Evolutionary conservation across 108 stramenopile genomes (phyloP).

Genomic region (Mayamaea pseudoterrestris): DNA sequence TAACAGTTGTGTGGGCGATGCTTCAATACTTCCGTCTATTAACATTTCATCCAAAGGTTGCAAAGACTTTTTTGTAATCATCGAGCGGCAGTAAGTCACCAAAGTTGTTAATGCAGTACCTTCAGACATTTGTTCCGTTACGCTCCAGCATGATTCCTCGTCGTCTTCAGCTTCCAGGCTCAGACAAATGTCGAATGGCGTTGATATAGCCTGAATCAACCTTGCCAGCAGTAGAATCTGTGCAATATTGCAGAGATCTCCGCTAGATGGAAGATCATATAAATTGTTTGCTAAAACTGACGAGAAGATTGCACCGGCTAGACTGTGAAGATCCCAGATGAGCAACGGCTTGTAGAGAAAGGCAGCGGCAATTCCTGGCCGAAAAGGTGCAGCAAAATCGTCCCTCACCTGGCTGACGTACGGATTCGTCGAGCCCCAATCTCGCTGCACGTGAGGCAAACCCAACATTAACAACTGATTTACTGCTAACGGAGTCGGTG

Average conservation of each 20-base stretch:
- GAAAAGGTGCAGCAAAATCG: constrained; percentile 29
- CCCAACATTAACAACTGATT: constrained; percentile 13
- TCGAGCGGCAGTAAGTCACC: constrained; percentile 21
- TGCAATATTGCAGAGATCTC: constrained; percentile 39
- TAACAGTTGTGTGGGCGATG: constrained; percentile 18
- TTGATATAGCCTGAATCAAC: constrained; percentile 58
- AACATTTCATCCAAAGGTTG: constrained; percentile 5
- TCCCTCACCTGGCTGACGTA: constrained; percentile 12
- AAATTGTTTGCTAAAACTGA: constrained; percentile 33
- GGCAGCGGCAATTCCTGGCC: constrained; percentile 64
- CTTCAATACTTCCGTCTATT: not conserved
- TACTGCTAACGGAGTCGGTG: constrained; percentile 51
- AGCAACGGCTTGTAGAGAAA: constrained; percentile 75
- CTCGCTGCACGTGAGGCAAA: constrained; percentile 9
- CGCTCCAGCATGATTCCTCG: constrained; percentile 27
- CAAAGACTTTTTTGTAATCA: constrained; percentile 9
- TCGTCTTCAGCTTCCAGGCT: constrained; percentile 27
- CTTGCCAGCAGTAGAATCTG: constrained; percentile 42
- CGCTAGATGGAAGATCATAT: constrained; percentile 17
- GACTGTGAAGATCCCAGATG: constrained; percentile 79
- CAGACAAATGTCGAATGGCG: constrained; percentile 50
- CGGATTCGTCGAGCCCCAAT: constrained; percentile 67
- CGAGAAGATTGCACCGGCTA: constrained; percentile 73
- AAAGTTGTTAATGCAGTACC: constrained; percentile 34
- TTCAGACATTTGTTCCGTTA: constrained; percentile 16